These are phyloP conservation scores for Pseudogymnoascus sp. DNA, from an alignment of 2,329 filamentous ascomycete genomes.

Conservation along the genomic window DNA sequence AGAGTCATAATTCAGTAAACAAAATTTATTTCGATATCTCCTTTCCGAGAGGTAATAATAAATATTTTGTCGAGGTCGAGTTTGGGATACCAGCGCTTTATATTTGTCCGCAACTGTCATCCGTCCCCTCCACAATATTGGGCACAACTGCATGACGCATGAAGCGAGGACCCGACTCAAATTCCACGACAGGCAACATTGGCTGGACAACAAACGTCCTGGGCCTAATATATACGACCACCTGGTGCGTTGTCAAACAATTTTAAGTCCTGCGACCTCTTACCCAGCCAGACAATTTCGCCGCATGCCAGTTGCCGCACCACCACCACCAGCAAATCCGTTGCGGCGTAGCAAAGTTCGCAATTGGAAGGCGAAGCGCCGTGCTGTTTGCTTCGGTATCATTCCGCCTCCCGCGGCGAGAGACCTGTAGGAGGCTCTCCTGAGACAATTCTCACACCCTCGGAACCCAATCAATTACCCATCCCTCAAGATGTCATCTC, in stretches of 20 bases:
- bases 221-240: background rate
- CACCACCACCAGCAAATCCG: background rate
- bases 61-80: background rate
- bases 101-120: background rate
- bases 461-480: background rate
- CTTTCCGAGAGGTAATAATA: background rate
- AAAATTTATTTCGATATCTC: background rate
- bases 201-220: background rate
- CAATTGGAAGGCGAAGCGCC: slow-evolving; percentile 5
- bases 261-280: background rate
- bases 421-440: background rate
- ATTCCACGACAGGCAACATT: slow-evolving; percentile 2
- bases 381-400: background rate
- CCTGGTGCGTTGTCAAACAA: background rate
- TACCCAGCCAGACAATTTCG: background rate
- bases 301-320: background rate
- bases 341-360: background rate
- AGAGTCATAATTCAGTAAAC: background rate
- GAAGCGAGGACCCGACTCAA: background rate
- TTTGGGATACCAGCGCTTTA: background rate
- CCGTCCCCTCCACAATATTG: background rate
- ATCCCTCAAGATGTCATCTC: background rate
- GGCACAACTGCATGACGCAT: slow-evolving; percentile 3
- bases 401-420: background rate
- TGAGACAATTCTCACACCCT: background rate